Percentiles rank a stretch among this genome's conserved stretches.
Conservation (phyloP, 192 early-diverging fungal species). For the Coemansia sp. region DNA sequence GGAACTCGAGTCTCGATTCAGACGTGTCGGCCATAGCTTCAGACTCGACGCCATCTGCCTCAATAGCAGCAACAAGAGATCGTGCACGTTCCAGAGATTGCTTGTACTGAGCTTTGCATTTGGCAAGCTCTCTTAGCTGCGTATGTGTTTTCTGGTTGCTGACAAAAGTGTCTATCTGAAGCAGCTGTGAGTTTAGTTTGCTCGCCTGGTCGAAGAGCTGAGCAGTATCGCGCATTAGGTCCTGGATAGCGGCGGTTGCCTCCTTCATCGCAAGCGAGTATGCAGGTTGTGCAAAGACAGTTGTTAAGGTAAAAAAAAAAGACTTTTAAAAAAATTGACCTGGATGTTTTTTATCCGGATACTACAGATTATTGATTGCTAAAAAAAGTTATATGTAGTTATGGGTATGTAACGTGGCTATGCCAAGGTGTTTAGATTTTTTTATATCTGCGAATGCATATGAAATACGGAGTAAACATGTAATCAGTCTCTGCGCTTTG, state of each 20-base stretch:
- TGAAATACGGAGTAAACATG: neutral
- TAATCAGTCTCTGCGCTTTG: neutral
- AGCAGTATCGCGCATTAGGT: conserved; percentile 51
- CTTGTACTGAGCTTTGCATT: conserved; percentile 31
- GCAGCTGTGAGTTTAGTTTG: conserved; percentile 37
- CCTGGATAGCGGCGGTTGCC: conserved; percentile 34
- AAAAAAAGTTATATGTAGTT: too few species aligned
- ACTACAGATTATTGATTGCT: too few species aligned
- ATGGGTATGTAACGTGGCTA: too few species aligned
- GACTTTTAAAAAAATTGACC: too few species aligned
- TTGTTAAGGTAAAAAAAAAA: neutral
- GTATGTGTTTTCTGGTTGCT: conserved; percentile 9
- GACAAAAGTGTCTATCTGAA: conserved; percentile 45
- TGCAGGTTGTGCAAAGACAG: neutral
- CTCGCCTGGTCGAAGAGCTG: conserved; percentile 42
- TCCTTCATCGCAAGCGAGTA: conserved; percentile 26
- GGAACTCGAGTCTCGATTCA: neutral
- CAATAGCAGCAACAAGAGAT: conserved; percentile 7
- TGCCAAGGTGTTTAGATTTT: too few species aligned
- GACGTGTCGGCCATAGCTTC: neutral
- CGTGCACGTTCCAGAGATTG: conserved; percentile 24
- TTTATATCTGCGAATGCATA: neutral
- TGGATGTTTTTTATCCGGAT: too few species aligned
- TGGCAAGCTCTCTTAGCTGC: conserved; percentile 28
- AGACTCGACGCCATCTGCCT: neutral